Conservation (phyloP, 2,329 filamentous ascomycete species). For the Trichophyton benhamiae region DNA sequence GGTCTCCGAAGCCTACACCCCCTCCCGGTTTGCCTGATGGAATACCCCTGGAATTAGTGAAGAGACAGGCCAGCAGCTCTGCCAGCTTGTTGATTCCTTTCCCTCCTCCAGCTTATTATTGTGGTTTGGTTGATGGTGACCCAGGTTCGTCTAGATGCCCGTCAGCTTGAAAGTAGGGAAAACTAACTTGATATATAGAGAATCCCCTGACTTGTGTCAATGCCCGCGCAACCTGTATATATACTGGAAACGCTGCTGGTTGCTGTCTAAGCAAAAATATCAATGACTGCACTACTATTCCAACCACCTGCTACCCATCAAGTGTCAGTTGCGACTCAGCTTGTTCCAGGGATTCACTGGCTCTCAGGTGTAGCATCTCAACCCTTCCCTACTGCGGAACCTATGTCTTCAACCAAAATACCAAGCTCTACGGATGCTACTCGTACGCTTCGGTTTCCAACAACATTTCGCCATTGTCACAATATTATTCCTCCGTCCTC, state of each 20-base stretch:
- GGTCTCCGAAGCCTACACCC: slow-evolving; percentile 12
- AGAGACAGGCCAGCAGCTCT: background rate
- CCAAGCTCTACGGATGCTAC: slow-evolving; percentile 12
- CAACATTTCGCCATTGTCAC: slow-evolving; percentile 10
- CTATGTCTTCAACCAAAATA: slow-evolving; percentile 12
- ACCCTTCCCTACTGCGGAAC: slow-evolving; percentile 14
- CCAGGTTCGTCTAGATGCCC: slow-evolving; percentile 10
- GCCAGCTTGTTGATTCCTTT: slow-evolving; percentile 7
- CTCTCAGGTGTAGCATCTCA: slow-evolving; percentile 10
- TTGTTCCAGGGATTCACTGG: slow-evolving; percentile 6
- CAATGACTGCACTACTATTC: slow-evolving; percentile 12
- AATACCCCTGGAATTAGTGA: slow-evolving; percentile 11
- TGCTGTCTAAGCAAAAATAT: slow-evolving; percentile 13
- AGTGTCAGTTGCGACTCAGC: slow-evolving; percentile 9
- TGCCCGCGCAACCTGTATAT: slow-evolving; percentile 13
- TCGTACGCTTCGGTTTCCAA: slow-evolving; percentile 8
- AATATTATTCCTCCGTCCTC: slow-evolving; percentile 14
- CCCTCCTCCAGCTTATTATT: slow-evolving; percentile 14
- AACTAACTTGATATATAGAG: slow-evolving; percentile 5
- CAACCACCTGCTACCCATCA: slow-evolving; percentile 12
- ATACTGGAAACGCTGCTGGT: slow-evolving; percentile 12
- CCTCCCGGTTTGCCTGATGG: slow-evolving; percentile 11
- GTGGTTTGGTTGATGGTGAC: slow-evolving; percentile 14
- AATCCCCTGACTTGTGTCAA: slow-evolving; percentile 14
- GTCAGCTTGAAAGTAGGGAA: background rate